Conservation (phyloP, 2,329 filamentous ascomycete species). For the Exophiala dermatitidis region DNA sequence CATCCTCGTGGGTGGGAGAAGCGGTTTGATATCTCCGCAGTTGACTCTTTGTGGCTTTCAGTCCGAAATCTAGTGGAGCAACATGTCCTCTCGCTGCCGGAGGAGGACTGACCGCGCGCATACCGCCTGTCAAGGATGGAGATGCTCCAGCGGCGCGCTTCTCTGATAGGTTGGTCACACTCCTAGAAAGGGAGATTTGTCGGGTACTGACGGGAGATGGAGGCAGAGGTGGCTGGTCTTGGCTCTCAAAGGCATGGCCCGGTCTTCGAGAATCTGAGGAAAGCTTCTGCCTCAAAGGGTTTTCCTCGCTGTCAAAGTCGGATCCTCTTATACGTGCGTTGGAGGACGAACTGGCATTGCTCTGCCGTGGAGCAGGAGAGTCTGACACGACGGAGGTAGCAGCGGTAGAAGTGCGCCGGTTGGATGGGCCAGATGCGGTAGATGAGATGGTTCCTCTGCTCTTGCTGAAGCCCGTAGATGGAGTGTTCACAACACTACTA, state of each 20-base stretch:
- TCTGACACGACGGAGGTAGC: conserved; percentile 85
- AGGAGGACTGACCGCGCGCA: conserved; percentile 38
- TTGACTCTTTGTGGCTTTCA: conserved; percentile 11
- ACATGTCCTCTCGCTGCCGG: conserved; percentile 33
- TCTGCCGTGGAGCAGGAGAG: conserved; percentile 31
- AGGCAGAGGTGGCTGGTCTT: conserved; percentile 19
- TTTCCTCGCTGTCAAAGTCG: conserved; percentile 16
- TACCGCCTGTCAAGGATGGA: conserved; percentile 28
- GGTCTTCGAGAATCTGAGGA: conserved; percentile 19
- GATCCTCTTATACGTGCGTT: conserved; percentile 8
- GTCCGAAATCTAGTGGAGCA: conserved; percentile 22
- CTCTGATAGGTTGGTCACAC: conserved; percentile 61
- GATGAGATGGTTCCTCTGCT: conserved; percentile 81
- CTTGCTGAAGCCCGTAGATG: conserved; percentile 58
- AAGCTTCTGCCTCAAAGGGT: conserved; percentile 11
- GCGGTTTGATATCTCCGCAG: conserved; percentile 21
- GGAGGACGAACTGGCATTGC: conserved; percentile 15
- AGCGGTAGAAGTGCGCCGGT: conserved; percentile 71
- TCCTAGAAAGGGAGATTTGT: conserved; percentile 39
- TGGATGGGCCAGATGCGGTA: conserved; percentile 64
- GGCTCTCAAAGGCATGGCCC: conserved; percentile 3
- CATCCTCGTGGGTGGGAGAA: conserved; percentile 38
- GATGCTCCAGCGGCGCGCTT: conserved; percentile 35
- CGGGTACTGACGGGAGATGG: conserved; percentile 19
- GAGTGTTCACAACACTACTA: conserved; percentile 32